Percentiles rank a stretch among this genome's conserved stretches.
phyloP scores from a whole-genome alignment of 2,329 filamentous ascomycete species.

The Aureobasidium sp. region DNA sequence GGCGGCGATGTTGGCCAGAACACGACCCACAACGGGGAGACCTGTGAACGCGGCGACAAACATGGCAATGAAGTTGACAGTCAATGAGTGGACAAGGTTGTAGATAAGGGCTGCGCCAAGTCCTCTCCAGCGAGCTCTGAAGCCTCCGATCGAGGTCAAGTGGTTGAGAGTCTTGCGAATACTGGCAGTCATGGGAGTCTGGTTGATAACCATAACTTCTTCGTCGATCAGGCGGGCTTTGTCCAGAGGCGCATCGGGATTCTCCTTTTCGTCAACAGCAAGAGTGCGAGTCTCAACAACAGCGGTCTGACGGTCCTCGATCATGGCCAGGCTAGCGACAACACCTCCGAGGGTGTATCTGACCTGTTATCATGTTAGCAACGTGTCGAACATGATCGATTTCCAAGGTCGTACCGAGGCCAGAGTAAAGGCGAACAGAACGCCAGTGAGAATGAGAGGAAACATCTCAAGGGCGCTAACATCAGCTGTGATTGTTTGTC shows the following conservation, averaged over 20 bases:
- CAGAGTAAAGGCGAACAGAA: slow-evolving; percentile 36
- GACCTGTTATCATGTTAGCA: slow-evolving; percentile 22
- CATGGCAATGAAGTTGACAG: slow-evolving; percentile 37
- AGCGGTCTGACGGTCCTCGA: slow-evolving; percentile 53
- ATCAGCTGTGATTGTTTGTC: slow-evolving; percentile 20
- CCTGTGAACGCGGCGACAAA: slow-evolving; percentile 38
- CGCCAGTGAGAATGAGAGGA: slow-evolving; percentile 29
- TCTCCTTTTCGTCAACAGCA: slow-evolving; percentile 47
- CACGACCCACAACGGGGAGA: slow-evolving; percentile 33
- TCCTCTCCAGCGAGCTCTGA: slow-evolving; percentile 31
- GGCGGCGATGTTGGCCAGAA: slow-evolving; percentile 47
- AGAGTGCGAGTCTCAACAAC: slow-evolving; percentile 35
- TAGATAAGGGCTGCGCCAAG: slow-evolving; percentile 29
- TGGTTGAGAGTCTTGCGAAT: slow-evolving; percentile 54
- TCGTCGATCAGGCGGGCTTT: slow-evolving; percentile 31
- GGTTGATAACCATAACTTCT: slow-evolving; percentile 41
- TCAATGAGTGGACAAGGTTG: slow-evolving; percentile 27
- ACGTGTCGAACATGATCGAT: neutral
- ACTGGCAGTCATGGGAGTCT: slow-evolving; percentile 55
- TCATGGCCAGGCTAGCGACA: slow-evolving; percentile 55
- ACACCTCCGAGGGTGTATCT: slow-evolving; percentile 55
- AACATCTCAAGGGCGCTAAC: slow-evolving; percentile 24
- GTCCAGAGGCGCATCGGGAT: slow-evolving; percentile 41
- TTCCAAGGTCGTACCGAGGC: slow-evolving; percentile 30
- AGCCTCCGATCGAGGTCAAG: slow-evolving; percentile 43